phyloP scores from a whole-genome alignment of 257 asterid genomes.

The Ocimum tenuiflorum region DNA sequence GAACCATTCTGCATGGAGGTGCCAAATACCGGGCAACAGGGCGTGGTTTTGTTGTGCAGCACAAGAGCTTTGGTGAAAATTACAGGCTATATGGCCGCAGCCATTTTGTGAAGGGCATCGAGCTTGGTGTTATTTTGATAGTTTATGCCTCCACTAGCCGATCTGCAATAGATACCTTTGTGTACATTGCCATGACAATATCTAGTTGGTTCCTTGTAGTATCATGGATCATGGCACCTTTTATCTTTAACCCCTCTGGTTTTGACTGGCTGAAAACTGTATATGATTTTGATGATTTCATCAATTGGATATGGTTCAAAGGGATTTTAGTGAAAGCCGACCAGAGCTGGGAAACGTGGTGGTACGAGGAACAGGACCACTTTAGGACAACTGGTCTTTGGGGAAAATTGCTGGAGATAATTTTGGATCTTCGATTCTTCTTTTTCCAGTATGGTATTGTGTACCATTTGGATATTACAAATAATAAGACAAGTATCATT shows the following conservation, averaged over 20 bases:
- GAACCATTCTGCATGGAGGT: conserved; percentile 91
- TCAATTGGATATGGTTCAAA: conserved; percentile 77
- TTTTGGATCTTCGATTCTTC: conserved; percentile 85
- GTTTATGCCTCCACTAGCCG: conserved; percentile 70
- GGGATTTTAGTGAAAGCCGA: conserved; percentile 77
- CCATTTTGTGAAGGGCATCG: conserved; percentile 93
- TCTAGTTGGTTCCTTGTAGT: conserved; percentile 89
- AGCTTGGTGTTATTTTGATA: conserved; percentile 71
- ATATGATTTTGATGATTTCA: conserved; percentile 73
- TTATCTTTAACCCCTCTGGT: conserved; percentile 82
- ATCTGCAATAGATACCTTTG: conserved; percentile 41
- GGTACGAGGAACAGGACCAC: conserved; percentile 94
- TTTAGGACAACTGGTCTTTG: conserved; percentile 88
- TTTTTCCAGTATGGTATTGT: conserved; percentile 93
- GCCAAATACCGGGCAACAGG: conserved; percentile 95
- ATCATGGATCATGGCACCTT: conserved; percentile 89
- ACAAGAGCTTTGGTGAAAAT: conserved; percentile 75
- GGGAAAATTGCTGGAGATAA: conserved; percentile 88
- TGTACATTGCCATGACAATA: conserved; percentile 70
- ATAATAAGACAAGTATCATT: conserved; percentile 37
- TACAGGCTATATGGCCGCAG: conserved; percentile 83
- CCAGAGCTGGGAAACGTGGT: conserved; percentile 92
- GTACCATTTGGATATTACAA: conserved; percentile 60
- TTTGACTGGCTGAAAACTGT: conserved; percentile 96
- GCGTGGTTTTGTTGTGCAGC: conserved; percentile 92